Conservation (phyloP, 192 early-diverging fungal genomes). For the Linderina pennispora region DNA sequence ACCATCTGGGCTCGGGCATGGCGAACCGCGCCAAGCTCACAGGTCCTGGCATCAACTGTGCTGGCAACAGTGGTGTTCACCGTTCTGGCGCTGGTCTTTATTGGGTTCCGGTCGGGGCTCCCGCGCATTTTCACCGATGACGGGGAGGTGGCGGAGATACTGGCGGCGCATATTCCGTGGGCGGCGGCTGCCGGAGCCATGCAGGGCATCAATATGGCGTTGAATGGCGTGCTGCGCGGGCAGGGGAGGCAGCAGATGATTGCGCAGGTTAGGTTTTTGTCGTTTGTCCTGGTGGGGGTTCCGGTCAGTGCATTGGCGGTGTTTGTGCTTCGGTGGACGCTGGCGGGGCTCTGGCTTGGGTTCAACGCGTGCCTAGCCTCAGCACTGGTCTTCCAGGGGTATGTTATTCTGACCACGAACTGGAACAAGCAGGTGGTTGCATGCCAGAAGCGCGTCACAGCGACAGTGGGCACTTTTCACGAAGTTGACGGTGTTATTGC, state of each 20-base stretch:
- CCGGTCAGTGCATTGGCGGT: conserved; percentile 42
- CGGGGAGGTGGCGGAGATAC: conserved; percentile 14
- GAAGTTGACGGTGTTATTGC: too few relatives aligned
- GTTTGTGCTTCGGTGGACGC: conserved; percentile 47
- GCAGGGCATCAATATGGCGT: conserved; percentile 55
- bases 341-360: conserved; percentile 63
- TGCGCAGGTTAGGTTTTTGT: conserved; percentile 40
- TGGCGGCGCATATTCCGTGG: conserved; percentile 29
- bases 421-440: conserved; percentile 37
- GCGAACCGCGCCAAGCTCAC: conserved; percentile 48
- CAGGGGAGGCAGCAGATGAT: conserved; percentile 49
- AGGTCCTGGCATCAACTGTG: too few relatives aligned
- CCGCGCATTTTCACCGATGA: conserved; percentile 53
- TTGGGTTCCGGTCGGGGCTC: conserved; percentile 43
- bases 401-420: conserved; percentile 24
- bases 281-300: conserved; percentile 41
- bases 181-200: conserved; percentile 13
- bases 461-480: too few relatives aligned
- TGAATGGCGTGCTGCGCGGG: conserved; percentile 52
- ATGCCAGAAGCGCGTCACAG: conserved; percentile 29
- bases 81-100: conserved; percentile 48
- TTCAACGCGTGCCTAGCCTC: conserved; percentile 36
- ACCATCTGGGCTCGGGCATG: conserved; percentile 57
- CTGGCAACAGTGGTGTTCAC: conserved; percentile 51
- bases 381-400: conserved; percentile 11